Evolutionary conservation across 2,329 filamentous ascomycete species (phyloP), one percentile per base, ranked within the genome.

Genomic region (Coniella vitis): DNA sequence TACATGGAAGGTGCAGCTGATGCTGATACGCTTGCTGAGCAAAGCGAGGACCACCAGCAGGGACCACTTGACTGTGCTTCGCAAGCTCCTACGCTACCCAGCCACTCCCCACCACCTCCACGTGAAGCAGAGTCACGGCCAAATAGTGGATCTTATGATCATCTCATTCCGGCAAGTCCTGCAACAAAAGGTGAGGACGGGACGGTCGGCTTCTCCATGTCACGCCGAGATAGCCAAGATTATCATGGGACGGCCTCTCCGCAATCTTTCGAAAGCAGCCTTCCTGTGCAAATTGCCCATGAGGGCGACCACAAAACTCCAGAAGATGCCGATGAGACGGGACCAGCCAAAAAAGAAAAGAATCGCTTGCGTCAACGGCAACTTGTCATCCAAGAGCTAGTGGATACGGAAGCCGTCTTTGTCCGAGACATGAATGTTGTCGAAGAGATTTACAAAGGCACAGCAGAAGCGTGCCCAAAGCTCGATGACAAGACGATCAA

Each of bases 371-470:
- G 80, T 43, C 86, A 91, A 62, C 85, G 93, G 17, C 81, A 85
- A 47, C 82, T 94, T 63, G 82, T 94, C 41, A 85, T 97, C 59
- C 90, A 91, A 61, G 93, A 98, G 65, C 73, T 98, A 34, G 78
- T 96, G 39, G 90, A 96, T 60, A 98, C 93, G 0, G 93, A 98
- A 63, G 83, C 89, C 41, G 83, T 85, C 5, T 97, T 95, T 66
- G 83, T 94, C 49, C 82, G 89, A 55, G 93, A 98, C 64, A 91
- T 98, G 88, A 95, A 90, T 63, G 91, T 98, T 46, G 86, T 95
- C 2, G 89, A 95, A 61, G 90, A 97, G 61, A 97, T 98, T 47
- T 98, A 97, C 74, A 95, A 94, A 66, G 90, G 88, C 38, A 97
- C 93, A 1, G 87, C 89, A 1, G 83, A 86, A 57, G 86, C 86